Evolutionary conservation across 257 asterid genomes (phyloP).

Genomic region (Cinchona pubescens): DNA sequence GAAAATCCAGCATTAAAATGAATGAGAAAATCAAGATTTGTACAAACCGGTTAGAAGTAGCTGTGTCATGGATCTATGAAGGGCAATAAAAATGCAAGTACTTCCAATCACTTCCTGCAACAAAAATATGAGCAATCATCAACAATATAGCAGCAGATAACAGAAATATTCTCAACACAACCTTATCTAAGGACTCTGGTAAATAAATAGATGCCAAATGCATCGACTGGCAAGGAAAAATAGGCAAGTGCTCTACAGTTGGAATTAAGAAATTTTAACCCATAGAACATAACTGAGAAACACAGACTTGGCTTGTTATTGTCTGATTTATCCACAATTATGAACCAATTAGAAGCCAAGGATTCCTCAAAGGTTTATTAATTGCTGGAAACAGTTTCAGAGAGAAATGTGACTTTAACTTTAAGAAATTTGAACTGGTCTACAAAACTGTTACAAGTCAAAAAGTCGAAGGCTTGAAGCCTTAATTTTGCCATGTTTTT

Average conservation of each 20-base stretch:
- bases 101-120: slow-evolving; percentile 89
- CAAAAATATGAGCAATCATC: slow-evolving; percentile 11
- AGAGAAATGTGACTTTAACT: background rate
- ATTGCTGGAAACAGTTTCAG: background rate
- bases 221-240: background rate
- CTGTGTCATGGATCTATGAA: slow-evolving; percentile 84
- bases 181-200: background rate
- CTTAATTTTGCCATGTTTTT: background rate
- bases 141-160: background rate
- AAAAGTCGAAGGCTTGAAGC: background rate
- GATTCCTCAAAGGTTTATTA: background rate
- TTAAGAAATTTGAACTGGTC: background rate
- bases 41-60: slow-evolving; percentile 72
- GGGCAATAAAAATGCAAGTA: slow-evolving; percentile 69
- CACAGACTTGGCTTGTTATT: background rate
- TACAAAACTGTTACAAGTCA: background rate
- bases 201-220: background rate
- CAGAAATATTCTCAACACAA: too few relatives aligned
- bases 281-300: too few relatives aligned
- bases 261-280: background rate
- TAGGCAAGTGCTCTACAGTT: background rate
- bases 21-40: slow-evolving; percentile 18
- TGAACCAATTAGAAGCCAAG: background rate
- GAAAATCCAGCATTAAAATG: background rate
- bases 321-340: background rate